Conservation (phyloP, 2,329 filamentous ascomycete genomes). For the Xylariaceae sp. region DNA sequence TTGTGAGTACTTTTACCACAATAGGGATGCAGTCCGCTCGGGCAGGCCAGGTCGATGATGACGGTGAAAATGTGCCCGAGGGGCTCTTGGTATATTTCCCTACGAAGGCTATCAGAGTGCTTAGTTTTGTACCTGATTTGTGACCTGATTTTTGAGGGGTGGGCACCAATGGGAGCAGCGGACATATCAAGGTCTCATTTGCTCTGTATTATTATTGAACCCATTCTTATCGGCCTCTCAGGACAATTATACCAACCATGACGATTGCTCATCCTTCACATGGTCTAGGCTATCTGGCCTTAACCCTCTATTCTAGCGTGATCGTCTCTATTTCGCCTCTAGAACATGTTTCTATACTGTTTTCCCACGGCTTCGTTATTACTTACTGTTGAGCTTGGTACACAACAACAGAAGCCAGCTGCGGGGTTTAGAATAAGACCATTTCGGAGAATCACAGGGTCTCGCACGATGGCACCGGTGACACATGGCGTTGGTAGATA, state of each 20-base stretch:
- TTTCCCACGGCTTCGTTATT: too few species aligned
- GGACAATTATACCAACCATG: too few species aligned
- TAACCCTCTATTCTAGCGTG: too few species aligned
- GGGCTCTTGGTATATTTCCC: constrained; percentile 6
- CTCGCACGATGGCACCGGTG: not conserved
- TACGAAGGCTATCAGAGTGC: constrained; percentile 19
- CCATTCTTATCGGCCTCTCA: not conserved
- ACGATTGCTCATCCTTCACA: too few species aligned
- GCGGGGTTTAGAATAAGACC: too few species aligned
- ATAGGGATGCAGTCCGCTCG: not conserved
- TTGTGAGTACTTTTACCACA: constrained; percentile 47
- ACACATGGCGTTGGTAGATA: not conserved
- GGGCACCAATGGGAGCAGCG: not conserved
- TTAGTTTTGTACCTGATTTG: constrained; percentile 13
- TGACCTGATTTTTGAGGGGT: not conserved
- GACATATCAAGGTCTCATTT: not conserved
- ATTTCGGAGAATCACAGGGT: not conserved
- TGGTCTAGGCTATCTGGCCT: too few species aligned
- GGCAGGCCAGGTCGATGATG: not conserved
- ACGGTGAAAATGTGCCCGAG: not conserved
- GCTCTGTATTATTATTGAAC: not conserved
- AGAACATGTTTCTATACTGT: too few species aligned
- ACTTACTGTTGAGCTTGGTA: too few species aligned
- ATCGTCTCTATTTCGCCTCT: too few species aligned
- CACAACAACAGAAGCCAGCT: not conserved